Evolutionary conservation across 108 stramenopile genomes (phyloP).

Genomic region (Fragilaria crotonensis): DNA sequence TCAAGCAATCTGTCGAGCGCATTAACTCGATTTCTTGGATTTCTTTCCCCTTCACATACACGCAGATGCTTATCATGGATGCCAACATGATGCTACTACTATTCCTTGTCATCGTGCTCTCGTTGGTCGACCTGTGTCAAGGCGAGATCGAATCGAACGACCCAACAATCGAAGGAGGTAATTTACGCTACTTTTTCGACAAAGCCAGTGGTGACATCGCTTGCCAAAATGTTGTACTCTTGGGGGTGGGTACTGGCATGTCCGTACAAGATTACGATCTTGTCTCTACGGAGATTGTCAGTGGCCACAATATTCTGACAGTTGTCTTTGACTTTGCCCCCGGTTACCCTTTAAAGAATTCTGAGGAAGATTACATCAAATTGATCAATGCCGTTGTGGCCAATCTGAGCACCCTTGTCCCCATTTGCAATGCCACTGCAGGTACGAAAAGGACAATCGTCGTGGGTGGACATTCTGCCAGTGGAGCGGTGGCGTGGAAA

Average conservation of each 20-base stretch:
- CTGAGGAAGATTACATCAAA: background rate
- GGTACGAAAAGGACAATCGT: background rate
- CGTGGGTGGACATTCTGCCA: constrained; percentile 5
- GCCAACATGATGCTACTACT: too few species aligned
- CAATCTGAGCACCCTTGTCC: background rate
- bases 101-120: too few species aligned
- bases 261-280: constrained; percentile 2
- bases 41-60: too few species aligned
- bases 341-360: background rate
- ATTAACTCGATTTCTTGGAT: too few species aligned
- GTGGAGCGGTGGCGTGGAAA: constrained; percentile 1
- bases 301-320: background rate
- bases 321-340: constrained; percentile 1
- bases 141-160: too few species aligned
- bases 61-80: too few species aligned
- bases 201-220: too few species aligned
- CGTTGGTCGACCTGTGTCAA: too few species aligned
- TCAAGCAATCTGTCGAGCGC: too few species aligned
- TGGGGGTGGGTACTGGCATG: constrained; percentile 10
- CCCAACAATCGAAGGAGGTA: too few species aligned
- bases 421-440: background rate
- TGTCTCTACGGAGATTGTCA: background rate
- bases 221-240: background rate
- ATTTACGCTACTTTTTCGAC: too few species aligned
- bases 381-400: background rate